Evolutionary conservation across 2,329 filamentous ascomycete species (phyloP).

Genomic region (Fusarium beomiforme): DNA sequence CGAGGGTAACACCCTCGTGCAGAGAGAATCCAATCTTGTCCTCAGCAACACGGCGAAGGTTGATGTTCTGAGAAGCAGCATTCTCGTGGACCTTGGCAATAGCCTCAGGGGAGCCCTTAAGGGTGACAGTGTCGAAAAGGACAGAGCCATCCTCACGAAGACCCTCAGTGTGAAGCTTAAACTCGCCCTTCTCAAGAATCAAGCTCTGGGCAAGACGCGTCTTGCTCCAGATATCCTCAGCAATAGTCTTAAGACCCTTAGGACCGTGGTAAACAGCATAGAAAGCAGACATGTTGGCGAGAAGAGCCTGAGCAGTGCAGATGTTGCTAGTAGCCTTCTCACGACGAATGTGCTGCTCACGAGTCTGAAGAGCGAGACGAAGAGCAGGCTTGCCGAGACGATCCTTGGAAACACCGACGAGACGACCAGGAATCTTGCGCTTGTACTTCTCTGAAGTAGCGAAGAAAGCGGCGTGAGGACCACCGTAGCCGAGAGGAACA

Average conservation of each 20-base stretch:
- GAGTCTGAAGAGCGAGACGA: slow-evolving; percentile 82
- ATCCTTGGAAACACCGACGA: slow-evolving; percentile 92
- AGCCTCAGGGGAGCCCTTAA: slow-evolving; percentile 57
- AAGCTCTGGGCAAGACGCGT: slow-evolving; percentile 71
- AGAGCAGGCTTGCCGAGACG: slow-evolving; percentile 73
- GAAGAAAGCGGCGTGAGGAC: slow-evolving; percentile 96
- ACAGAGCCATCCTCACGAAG: slow-evolving; percentile 66
- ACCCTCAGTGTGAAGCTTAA: slow-evolving; percentile 68
- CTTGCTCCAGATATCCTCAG: slow-evolving; percentile 77
- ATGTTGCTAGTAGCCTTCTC: slow-evolving; percentile 99
- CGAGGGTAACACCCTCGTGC: slow-evolving; percentile 41
- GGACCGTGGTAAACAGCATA: slow-evolving; percentile 96
- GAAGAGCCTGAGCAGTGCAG: slow-evolving; percentile 91
- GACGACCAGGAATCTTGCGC: slow-evolving; percentile 89
- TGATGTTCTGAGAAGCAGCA: slow-evolving; percentile 35
- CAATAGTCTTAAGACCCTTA: slow-evolving; percentile 82
- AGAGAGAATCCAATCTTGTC: slow-evolving; percentile 48
- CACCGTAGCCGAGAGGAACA: slow-evolving; percentile 91
- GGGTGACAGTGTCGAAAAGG: slow-evolving; percentile 83
- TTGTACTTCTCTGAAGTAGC: slow-evolving; percentile 83
- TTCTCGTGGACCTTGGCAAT: slow-evolving; percentile 39
- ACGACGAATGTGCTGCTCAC: slow-evolving; percentile 94
- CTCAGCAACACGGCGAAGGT: slow-evolving; percentile 44
- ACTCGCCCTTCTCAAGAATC: slow-evolving; percentile 61
- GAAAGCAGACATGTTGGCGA: slow-evolving; percentile 95